Evolutionary conservation across 495 filamentous ascomycete species (phyloP), one percentile per base, ranked within the genome.

Genomic region (Penicillium mononematosum): DNA sequence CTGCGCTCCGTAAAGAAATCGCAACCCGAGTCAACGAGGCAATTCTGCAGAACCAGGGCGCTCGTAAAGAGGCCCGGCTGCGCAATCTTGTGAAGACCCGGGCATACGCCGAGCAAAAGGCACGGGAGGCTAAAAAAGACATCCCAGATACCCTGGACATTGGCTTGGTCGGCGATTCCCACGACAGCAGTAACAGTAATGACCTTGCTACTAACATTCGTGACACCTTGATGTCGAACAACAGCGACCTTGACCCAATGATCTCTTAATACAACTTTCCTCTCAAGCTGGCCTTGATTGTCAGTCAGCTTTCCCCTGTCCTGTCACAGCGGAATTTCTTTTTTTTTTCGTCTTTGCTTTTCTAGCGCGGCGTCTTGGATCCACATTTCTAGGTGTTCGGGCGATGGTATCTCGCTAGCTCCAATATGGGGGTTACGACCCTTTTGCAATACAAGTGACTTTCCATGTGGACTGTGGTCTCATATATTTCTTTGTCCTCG

Each of bases 11-110:
- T 66, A 82, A 84, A 68, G 81, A 85, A 10, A 91, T 96, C 25
- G 92, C 94, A 6, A 81, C 83, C 44, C 75, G 81, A 44, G 95
- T 98, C 27, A 98, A 98, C 63, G 84, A 91, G 74, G 93, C 91
- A 27, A 88, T 98, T 39, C 75, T 97, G 27, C 75, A 79, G 53
- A 84, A 78, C 50, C 85, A 91, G 60, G 83, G 87, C 14, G 81
- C 85, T 60, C 78, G 84, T 59, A 83, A 86, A 59, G 88, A 96
- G 70, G 88, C 93, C 25, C 88, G 88, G 49, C 86, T 98, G 49
- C 80, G 86, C 49, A 81, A 85, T 57, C 79, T 98, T 4, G 85
- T 94, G 46, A 84, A 86, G 62, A 81, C 96, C 62, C 85, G 93
- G 56, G 85, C 85, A 3, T 98, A 92, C 89, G 85, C 90, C 7